These are phyloP conservation scores for Orbilia ellipsospora DNA, from an alignment of 2,329 filamentous ascomycete species.

Conservation along the genomic window DNA sequence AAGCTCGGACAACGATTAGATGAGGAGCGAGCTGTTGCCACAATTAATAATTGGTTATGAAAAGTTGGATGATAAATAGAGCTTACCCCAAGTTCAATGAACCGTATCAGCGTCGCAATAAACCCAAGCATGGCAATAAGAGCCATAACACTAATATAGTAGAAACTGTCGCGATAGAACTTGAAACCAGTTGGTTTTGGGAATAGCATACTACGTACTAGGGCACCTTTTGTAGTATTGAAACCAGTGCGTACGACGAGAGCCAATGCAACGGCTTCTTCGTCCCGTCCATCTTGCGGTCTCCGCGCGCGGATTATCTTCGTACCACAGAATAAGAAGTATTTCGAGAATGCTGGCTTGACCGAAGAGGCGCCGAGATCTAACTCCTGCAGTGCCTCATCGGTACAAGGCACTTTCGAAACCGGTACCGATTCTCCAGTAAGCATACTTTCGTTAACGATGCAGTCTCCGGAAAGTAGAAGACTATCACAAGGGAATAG, in stretches of 20 bases:
- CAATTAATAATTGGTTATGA: conserved; percentile 55
- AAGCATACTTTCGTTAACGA: conserved; percentile 99
- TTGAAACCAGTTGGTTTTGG: conserved; percentile 98
- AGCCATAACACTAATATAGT: conserved; percentile 97
- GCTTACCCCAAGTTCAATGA: conserved; percentile 77
- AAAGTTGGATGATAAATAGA: conserved; percentile 15
- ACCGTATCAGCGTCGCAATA: conserved; percentile 90
- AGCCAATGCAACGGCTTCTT: conserved; percentile 89
- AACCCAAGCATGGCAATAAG: conserved; percentile 87
- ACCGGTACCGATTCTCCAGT: conserved; percentile 96
- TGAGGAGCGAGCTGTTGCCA: conserved; percentile 76
- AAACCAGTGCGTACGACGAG: conserved; percentile 95
- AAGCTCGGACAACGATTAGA: conserved; percentile 87
- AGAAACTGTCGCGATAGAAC: conserved; percentile 96
- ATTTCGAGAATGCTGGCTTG: conserved; percentile 81
- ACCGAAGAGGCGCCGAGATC: conserved; percentile 84
- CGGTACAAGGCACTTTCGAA: conserved; percentile 85
- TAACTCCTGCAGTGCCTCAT: conserved; percentile 79
- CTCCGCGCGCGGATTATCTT: conserved; percentile 91
- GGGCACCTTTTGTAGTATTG: conserved; percentile 94
- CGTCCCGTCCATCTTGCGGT: conserved; percentile 84
- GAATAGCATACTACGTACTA: conserved; percentile 98
- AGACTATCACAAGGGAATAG: conserved; percentile 94
- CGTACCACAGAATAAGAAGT: conserved; percentile 94
- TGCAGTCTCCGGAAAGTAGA: conserved; percentile 91